phyloP scores from a whole-genome alignment of 1,139 yeast genomes.

The Entelexis sorbosivorans region DNA sequence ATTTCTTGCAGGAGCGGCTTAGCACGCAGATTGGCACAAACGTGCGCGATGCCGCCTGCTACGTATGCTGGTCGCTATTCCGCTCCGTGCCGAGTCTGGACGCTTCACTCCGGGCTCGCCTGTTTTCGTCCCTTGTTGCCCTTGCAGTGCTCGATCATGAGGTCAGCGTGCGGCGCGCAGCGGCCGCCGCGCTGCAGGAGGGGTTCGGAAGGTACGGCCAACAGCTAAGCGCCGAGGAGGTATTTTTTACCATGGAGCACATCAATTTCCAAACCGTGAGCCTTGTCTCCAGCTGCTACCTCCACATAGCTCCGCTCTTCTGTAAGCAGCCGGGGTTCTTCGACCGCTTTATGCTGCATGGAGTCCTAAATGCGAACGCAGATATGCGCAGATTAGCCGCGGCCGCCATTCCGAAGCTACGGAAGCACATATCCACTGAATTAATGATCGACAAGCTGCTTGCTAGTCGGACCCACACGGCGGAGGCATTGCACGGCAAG shows the following conservation, averaged over 20 bases:
- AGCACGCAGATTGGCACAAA: constrained; percentile 51
- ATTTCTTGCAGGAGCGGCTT: constrained; percentile 43
- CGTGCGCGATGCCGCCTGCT: constrained; percentile 76
- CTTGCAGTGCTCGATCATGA: constrained; percentile 63
- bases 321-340: constrained; percentile 27
- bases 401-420: constrained; percentile 15
- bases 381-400: constrained; percentile 35
- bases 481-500: not conserved
- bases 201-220: constrained; percentile 62
- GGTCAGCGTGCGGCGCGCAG: constrained; percentile 63
- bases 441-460: constrained; percentile 1
- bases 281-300: constrained; percentile 23
- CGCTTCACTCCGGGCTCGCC: not conserved
- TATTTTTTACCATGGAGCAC: constrained; percentile 48
- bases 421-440: not conserved
- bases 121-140: constrained; percentile 33
- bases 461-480: not conserved
- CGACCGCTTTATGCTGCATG: constrained; percentile 22
- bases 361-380: constrained; percentile 32
- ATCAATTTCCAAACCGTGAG: constrained; percentile 35
- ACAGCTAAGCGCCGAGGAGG: constrained; percentile 24
- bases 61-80: constrained; percentile 56
- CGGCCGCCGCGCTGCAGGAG: constrained; percentile 80
- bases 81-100: constrained; percentile 24
- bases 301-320: constrained; percentile 31